These are phyloP conservation scores for Porodaedalea pini DNA, from an alignment of 1,284 basidiomycete genomes.

Conservation along the genomic window DNA sequence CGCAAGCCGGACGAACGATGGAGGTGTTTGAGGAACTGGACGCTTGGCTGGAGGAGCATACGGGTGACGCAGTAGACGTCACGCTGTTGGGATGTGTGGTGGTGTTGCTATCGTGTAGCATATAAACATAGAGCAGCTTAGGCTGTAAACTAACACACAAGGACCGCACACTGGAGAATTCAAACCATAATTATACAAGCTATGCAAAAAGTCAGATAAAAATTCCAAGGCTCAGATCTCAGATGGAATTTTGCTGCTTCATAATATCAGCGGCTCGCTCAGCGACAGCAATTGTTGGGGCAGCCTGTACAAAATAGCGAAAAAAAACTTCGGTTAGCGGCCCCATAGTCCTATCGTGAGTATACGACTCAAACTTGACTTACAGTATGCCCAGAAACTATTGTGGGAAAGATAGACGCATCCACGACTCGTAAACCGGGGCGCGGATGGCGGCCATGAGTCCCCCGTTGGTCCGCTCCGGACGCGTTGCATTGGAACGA, in stretches of 20 bases:
- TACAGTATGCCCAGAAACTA: conserved; percentile 22
- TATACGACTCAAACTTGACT: no score
- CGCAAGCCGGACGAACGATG: conserved; percentile 57
- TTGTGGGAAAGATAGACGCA: conserved; percentile 25
- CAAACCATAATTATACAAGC: no score
- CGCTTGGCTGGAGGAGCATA: conserved; percentile 58
- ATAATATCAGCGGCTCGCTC: conserved; percentile 27
- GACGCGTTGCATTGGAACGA: conserved; percentile 32
- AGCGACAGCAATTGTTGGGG: conserved; percentile 25
- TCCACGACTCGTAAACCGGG: conserved; percentile 25
- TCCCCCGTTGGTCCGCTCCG: conserved; percentile 28
- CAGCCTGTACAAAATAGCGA: conserved; percentile 16
- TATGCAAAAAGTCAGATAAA: no score
- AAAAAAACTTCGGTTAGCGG: background rate
- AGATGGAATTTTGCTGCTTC: conserved; percentile 12
- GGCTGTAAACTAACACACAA: background rate
- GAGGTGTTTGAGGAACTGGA: conserved; percentile 63
- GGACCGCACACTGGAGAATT: no score
- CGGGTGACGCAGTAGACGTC: conserved; percentile 58
- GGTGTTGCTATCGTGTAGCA: conserved; percentile 41
- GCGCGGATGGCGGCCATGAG: conserved; percentile 35
- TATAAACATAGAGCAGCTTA: background rate
- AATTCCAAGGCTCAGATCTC: background rate
- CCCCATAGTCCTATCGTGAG: no score
- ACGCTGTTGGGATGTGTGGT: conserved; percentile 66